Evolutionary conservation across 1,139 yeast genomes (phyloP).

Genomic region (Diutina siamensis): DNA sequence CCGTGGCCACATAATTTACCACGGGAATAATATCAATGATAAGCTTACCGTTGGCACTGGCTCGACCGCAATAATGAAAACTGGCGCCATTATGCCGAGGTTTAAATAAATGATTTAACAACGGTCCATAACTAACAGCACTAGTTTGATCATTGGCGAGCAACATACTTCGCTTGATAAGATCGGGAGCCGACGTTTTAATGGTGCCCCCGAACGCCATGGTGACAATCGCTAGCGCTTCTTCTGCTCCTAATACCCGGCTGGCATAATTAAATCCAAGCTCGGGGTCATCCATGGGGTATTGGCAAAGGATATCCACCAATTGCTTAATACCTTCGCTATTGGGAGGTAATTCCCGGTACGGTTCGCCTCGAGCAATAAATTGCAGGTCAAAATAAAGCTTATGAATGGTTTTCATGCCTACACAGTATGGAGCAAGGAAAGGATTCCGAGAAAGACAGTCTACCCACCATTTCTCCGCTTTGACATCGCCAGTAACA

Average conservation of each 20-base stretch:
- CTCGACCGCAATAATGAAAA: not conserved
- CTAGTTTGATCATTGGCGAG: not conserved
- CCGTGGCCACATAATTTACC: not conserved
- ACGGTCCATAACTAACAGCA: slow-evolving; percentile 7
- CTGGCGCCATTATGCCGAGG: not conserved
- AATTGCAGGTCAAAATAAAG: slow-evolving; percentile 51
- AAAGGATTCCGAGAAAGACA: slow-evolving; percentile 24
- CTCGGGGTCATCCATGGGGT: slow-evolving; percentile 31
- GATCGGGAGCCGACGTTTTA: not conserved
- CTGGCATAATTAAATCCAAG: slow-evolving; percentile 32
- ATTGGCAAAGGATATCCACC: slow-evolving; percentile 22
- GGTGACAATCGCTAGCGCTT: slow-evolving; percentile 35
- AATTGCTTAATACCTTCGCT: slow-evolving; percentile 28
- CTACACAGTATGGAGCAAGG: slow-evolving; percentile 32
- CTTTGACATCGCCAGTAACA: slow-evolving; percentile 50
- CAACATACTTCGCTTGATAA: not conserved
- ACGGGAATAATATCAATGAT: not conserved
- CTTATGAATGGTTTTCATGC: slow-evolving; percentile 25
- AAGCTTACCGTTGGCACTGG: not conserved
- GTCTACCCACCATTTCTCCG: slow-evolving; percentile 43
- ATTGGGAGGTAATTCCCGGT: slow-evolving; percentile 31
- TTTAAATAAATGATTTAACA: not conserved
- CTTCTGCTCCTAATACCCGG: slow-evolving; percentile 43
- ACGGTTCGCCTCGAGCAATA: slow-evolving; percentile 39
- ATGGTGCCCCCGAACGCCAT: slow-evolving; percentile 10